Conservation (phyloP, 495 filamentous ascomycete species). For the Penicillium subrubescens region DNA sequence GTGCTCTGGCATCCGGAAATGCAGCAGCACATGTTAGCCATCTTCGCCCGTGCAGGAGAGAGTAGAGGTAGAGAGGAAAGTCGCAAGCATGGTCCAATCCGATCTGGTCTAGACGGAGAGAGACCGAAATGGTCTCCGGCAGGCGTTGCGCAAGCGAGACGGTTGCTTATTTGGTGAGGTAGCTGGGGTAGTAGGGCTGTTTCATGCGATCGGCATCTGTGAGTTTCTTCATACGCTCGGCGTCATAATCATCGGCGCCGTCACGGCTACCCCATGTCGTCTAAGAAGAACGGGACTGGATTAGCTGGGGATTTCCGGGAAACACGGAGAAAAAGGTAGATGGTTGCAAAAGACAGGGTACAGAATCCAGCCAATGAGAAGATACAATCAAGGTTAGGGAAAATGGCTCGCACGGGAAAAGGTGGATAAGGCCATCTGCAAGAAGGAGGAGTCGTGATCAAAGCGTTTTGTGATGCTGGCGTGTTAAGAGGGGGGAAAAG, state of each 20-base stretch:
- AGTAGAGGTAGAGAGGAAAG: neutral
- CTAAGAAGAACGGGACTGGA: constrained; percentile 27
- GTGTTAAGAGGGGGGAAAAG: constrained; percentile 13
- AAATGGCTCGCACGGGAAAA: constrained; percentile 20
- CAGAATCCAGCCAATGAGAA: constrained; percentile 1
- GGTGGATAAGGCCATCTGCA: constrained; percentile 30
- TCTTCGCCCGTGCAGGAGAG: neutral
- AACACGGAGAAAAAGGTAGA: neutral
- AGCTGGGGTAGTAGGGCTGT: constrained; percentile 36
- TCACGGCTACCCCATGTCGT: constrained; percentile 63
- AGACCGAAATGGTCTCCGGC: neutral
- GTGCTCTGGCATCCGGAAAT: neutral
- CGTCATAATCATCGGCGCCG: constrained; percentile 59
- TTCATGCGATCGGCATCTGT: constrained; percentile 46
- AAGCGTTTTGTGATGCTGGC: constrained; percentile 30
- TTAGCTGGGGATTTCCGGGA: constrained; percentile 15
- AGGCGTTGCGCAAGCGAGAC: neutral
- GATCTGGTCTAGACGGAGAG: neutral
- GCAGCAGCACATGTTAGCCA: neutral
- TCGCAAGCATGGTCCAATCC: neutral
- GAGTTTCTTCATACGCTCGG: constrained; percentile 56
- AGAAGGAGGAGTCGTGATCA: constrained; percentile 30
- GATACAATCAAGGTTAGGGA: neutral
- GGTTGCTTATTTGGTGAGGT: constrained; percentile 30
- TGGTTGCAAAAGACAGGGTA: neutral